Conservation (phyloP, 176 grass and related monocot species). For the Triticum dicoccoides region DNA sequence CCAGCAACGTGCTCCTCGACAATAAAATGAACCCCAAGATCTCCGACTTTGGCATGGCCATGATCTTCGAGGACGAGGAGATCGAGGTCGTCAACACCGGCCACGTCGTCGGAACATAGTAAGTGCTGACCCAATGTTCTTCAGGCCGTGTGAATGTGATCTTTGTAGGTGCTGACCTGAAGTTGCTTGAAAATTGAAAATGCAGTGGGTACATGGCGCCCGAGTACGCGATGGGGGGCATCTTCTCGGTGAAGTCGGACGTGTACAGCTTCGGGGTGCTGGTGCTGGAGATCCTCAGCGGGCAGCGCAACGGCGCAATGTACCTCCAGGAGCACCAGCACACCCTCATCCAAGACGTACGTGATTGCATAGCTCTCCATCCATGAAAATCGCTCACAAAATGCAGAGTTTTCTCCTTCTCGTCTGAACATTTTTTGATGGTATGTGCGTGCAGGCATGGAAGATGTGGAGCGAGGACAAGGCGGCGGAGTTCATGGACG, state of each 20-base stretch:
- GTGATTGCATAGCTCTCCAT: neutral
- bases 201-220: slow-evolving; percentile 92
- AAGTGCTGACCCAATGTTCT: neutral
- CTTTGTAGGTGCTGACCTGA: neutral
- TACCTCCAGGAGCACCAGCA: slow-evolving; percentile 62
- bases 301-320: slow-evolving; percentile 62
- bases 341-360: slow-evolving; percentile 62
- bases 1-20: slow-evolving; percentile 90
- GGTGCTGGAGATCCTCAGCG: slow-evolving; percentile 84
- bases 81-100: slow-evolving; percentile 71
- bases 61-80: slow-evolving; percentile 64
- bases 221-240: slow-evolving; percentile 71
- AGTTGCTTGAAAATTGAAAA: neutral
- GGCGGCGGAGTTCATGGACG: slow-evolving; percentile 67
- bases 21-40: slow-evolving; percentile 96
- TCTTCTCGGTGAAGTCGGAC: slow-evolving; percentile 91
- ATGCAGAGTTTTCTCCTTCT: neutral
- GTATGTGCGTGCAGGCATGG: slow-evolving; percentile 58
- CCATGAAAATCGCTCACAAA: neutral
- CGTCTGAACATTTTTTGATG: neutral
- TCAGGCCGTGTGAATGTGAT: neutral
- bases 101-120: slow-evolving; percentile 78
- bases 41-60: slow-evolving; percentile 96
- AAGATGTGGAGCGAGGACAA: slow-evolving; percentile 60
- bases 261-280: slow-evolving; percentile 91